Conservation (phyloP, 2,329 filamentous ascomycete genomes). For the Colletotrichum spinosum region DNA sequence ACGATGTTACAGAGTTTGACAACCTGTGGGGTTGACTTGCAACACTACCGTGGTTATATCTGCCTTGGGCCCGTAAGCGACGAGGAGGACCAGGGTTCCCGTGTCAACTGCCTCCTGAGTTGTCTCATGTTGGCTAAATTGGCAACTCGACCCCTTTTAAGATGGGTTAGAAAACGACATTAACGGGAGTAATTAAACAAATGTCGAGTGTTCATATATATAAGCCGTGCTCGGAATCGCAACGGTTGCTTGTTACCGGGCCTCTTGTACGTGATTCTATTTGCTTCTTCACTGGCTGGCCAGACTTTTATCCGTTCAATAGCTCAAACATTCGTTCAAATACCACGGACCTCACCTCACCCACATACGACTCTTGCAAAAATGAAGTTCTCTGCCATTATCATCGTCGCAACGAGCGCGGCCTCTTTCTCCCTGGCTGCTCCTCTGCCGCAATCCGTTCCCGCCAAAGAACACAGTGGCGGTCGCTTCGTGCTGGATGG, state of each 20-base stretch:
- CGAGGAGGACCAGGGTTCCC: constrained; percentile 9
- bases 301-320: constrained; percentile 4
- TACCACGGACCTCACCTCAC: not conserved
- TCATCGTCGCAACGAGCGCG: constrained; percentile 8
- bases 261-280: constrained; percentile 9
- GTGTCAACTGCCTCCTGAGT: constrained; percentile 24
- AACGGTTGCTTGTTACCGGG: not conserved
- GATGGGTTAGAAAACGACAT: constrained; percentile 2
- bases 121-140: constrained; percentile 20
- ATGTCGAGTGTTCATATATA: too few species aligned
- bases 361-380: not conserved
- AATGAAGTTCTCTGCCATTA: constrained; percentile 15
- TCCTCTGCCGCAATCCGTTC: not conserved
- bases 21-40: not conserved
- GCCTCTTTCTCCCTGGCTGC: constrained; percentile 9
- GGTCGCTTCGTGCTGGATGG: constrained; percentile 22
- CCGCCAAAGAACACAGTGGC: constrained; percentile 24
- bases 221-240: too few species aligned
- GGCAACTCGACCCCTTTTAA: constrained; percentile 5
- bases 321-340: not conserved
- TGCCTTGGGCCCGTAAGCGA: not conserved
- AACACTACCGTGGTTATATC: too few species aligned
- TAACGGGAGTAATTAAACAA: not conserved
- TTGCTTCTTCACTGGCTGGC: constrained; percentile 8
- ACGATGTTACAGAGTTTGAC: not conserved